These are phyloP conservation scores for Sugiyamaella xylanicola DNA, from an alignment of 1,139 yeast species.

Conservation along the genomic window DNA sequence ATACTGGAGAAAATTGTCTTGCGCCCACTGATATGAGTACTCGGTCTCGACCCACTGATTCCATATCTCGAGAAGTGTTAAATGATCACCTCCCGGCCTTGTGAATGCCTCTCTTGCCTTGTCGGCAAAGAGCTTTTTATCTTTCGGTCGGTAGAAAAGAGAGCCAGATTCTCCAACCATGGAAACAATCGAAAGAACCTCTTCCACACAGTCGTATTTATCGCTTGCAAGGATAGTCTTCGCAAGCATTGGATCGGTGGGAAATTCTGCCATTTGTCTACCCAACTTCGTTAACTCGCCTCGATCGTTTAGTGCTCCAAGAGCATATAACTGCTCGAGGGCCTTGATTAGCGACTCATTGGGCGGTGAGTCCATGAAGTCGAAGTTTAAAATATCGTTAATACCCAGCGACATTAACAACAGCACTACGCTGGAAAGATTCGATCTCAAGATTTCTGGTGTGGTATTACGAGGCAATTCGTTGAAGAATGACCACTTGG, in stretches of 20 bases:
- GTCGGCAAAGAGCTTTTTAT: constrained; percentile 66
- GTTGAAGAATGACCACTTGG: constrained; percentile 80
- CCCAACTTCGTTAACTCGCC: constrained; percentile 83
- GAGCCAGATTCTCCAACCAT: constrained; percentile 83
- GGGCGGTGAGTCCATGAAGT: constrained; percentile 86
- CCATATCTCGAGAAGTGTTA: constrained; percentile 73
- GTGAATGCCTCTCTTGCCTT: constrained; percentile 58
- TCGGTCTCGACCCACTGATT: constrained; percentile 73
- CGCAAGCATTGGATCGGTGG: constrained; percentile 87
- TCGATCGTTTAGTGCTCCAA: constrained; percentile 83
- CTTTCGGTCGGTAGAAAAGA: constrained; percentile 73
- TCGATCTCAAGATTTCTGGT: constrained; percentile 87
- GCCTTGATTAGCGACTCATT: constrained; percentile 72
- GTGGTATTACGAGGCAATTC: constrained; percentile 78
- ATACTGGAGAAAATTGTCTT: constrained; percentile 77
- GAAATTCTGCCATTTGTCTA: constrained; percentile 86
- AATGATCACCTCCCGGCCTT: constrained; percentile 72
- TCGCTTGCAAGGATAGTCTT: constrained; percentile 69
- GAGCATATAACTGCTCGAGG: constrained; percentile 73
- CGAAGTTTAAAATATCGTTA: constrained; percentile 77
- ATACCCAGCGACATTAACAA: constrained; percentile 79
- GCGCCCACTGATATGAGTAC: constrained; percentile 81
- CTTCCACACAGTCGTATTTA: constrained; percentile 59
- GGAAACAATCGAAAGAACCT: constrained; percentile 69
- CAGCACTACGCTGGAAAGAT: constrained; percentile 73